Evolutionary conservation across 805 yeast genomes (phyloP), one percentile per base, ranked within the genome.

Genomic region (Kodamaea jinghongensis): DNA sequence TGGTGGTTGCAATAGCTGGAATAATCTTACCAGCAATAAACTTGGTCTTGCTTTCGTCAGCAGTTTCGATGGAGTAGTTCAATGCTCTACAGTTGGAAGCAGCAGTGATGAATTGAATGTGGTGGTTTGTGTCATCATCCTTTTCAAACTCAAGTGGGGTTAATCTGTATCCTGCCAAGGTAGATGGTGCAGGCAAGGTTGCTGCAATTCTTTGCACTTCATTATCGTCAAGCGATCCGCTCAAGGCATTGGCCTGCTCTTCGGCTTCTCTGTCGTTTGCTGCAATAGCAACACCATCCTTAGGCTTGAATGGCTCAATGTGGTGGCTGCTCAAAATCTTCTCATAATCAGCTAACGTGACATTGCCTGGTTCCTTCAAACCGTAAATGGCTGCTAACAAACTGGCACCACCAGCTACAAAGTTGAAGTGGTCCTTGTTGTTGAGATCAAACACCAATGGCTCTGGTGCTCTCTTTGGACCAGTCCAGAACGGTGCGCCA

Each of bases 1-100:
- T 93, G 1, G 99, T 93, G 2, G 99, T 93, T 27, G 99, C 99
- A 70, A 93, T 93, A 14, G 99, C 99, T 11, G 99, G 99, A 50
- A 93, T 93, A 50, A 93, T 93, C 65, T 95, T 83, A 34, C 99
- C 99, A 5, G 99, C 99, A 61, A 93, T 91, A 55, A 91, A 88
- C 70, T 93, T 93, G 28, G 99, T 93, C 70, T 85, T 87, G 37
- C 82, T 81, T 47, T 81, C 79, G 57, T 91, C 97, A 27, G 91
- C 97, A 9, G 88, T 70, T 56, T 88, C 96, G 50, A 91, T 89
- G 29, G 79, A 76, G 58, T 91, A 91, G 66, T 89, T 91, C 65
- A 80, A 72, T 20, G 99, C 99, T 62, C 99, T 83, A 65, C 96
- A 80, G 62, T 93, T 93, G 2, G 98, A 91, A 15, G 97, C 96